Evolutionary conservation across 2,329 filamentous ascomycete genomes (phyloP).

Genomic region (Helotiales sp.): DNA sequence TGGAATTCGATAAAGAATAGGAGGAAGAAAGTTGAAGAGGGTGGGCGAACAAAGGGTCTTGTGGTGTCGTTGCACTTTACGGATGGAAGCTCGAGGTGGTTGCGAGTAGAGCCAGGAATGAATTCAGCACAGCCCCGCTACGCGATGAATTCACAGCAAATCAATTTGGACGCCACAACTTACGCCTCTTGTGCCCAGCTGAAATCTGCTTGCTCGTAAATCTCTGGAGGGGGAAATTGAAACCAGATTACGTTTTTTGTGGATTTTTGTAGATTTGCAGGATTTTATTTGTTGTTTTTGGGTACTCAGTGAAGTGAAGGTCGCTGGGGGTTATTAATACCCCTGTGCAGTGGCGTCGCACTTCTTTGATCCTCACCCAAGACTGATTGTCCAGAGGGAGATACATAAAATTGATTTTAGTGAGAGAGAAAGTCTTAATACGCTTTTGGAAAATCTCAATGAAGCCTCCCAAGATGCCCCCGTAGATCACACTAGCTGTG

Average conservation of each 20-base stretch:
- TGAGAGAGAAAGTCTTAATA: no score
- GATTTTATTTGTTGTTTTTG: no score
- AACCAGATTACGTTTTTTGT: not conserved
- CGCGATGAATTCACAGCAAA: constrained; percentile 4
- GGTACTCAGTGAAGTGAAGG: no score
- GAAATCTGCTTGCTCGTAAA: constrained; percentile 6
- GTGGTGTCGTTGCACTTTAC: constrained; percentile 1
- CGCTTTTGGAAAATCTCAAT: no score
- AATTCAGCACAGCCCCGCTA: constrained; percentile 15
- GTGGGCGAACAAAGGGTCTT: not conserved
- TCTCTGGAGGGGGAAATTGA: not conserved
- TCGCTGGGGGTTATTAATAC: no score
- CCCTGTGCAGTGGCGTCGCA: no score
- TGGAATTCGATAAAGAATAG: not conserved
- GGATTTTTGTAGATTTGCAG: not conserved
- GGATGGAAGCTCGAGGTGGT: not conserved
- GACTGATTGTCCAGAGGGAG: no score
- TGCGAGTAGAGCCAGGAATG: constrained; percentile 4
- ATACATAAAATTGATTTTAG: no score
- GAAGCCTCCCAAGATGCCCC: not conserved
- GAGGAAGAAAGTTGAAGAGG: constrained; percentile 1
- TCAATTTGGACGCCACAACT: constrained; percentile 1
- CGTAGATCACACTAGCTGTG: not conserved
- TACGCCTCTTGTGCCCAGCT: constrained; percentile 3
- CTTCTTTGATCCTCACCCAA: no score